Percentiles rank a stretch among this genome's conserved stretches.
These are phyloP conservation scores for Trametes maxima DNA, from an alignment of 768 basidiomycete species.

Conservation along the genomic window DNA sequence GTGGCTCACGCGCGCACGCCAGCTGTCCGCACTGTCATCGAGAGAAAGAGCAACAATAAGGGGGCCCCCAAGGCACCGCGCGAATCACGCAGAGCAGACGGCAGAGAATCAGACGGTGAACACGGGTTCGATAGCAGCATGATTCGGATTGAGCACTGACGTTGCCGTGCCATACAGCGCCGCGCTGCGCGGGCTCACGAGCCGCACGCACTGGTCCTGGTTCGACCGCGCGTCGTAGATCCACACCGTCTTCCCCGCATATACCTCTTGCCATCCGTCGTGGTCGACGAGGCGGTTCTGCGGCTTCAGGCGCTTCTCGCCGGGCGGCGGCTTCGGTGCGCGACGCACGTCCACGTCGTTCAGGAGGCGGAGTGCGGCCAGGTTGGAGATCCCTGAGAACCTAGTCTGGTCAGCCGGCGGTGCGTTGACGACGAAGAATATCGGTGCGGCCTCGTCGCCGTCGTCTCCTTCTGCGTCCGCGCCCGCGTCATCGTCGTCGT, in stretches of 20 bases:
- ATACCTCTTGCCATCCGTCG: constrained; percentile 73
- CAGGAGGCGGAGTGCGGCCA: constrained; percentile 65
- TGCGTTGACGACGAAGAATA: constrained; percentile 58
- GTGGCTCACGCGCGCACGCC: constrained; percentile 72
- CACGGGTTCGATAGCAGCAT: not conserved
- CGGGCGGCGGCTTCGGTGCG: constrained; percentile 50
- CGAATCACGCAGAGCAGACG: not conserved
- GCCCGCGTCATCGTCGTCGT: constrained; percentile 35
- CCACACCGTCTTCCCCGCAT: constrained; percentile 70
- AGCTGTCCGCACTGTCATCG: constrained; percentile 69
- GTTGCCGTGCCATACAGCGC: constrained; percentile 78
- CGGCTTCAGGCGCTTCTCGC: constrained; percentile 47
- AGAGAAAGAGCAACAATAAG: not conserved
- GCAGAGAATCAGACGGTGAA: not conserved
- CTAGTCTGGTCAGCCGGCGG: constrained; percentile 42
- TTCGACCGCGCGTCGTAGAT: constrained; percentile 73
- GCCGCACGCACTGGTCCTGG: constrained; percentile 62
- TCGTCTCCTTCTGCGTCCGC: constrained; percentile 32
- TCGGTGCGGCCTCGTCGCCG: constrained; percentile 30
- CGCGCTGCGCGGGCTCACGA: constrained; percentile 60
- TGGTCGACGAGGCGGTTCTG: constrained; percentile 63
- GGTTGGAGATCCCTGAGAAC: constrained; percentile 59
- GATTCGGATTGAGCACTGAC: constrained; percentile 45
- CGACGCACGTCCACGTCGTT: constrained; percentile 70
- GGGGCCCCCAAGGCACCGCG: no score